Evolutionary conservation across 768 basidiomycete species (phyloP), one percentile per base, ranked within the genome.

Genomic region (Russula olivacea): DNA sequence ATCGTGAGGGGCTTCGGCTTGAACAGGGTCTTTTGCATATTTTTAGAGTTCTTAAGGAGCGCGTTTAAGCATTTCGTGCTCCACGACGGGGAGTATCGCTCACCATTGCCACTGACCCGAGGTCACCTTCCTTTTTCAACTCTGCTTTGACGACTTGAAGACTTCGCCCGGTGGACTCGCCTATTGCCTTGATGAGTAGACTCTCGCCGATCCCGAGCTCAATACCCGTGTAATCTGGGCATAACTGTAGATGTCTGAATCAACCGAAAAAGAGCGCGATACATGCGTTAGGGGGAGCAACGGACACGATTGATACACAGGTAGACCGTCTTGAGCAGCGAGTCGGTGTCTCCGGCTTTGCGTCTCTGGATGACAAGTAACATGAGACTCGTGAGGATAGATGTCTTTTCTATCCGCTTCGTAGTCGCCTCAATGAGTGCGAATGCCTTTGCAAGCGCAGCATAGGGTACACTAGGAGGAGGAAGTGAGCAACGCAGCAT

Each of bases 141-240:
- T 98, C 96, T 6, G 87, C 83, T 71, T 98, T 98, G 70, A 99
- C 84, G 49, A 87, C 80, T 3, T 84, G 79, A 43, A 84, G 73
- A 67, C 86, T 93, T 61, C 97, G 83, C n/a, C 96, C 97, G 0
- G 94, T 96, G 4, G 93, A 93, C 72, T 97, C 91, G 45, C 85
- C 89, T 64, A 99, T 98, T 17, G 97, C 94, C 71, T 98, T 98
- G 71, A 97, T 83, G 41, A 99, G 80, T 21, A 98, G 76, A 67
- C 89, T 91, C 73, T 99, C 97, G 19, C 96, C 97, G 61, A 98
- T 95, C 36, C 97, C 97, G 2, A 99, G 83, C 73, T 99, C 96
- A 57, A 98, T 79, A 32, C 96, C 95, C 62, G 91, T 79, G 73
- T 98, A 98, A 72, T 98, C 97, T 17, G 97, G 95, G 68, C 93